phyloP scores from a whole-genome alignment of 306 rosid species.

The Datisca glomerata region DNA sequence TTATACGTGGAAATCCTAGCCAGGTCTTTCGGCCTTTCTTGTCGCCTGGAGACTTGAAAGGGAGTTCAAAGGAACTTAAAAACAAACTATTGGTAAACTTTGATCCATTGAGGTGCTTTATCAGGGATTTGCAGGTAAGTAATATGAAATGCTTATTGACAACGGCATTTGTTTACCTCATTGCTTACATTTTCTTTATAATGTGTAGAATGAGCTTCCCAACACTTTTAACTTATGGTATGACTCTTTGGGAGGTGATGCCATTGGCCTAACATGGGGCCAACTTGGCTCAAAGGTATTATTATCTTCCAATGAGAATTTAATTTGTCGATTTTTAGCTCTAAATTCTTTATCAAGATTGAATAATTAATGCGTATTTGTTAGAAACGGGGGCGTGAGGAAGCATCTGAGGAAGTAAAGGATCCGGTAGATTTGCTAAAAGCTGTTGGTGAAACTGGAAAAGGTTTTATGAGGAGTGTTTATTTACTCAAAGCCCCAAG shows the following conservation, averaged over 20 bases:
- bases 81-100: constrained; percentile 66
- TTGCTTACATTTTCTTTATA: constrained; percentile 9
- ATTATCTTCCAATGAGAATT: neutral
- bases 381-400: constrained; percentile 72
- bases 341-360: neutral
- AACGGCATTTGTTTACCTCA: neutral
- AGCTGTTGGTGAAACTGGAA: constrained; percentile 61
- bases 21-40: constrained; percentile 58
- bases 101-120: constrained; percentile 63
- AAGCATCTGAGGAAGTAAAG: constrained; percentile 24
- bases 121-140: constrained; percentile 75
- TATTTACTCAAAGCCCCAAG: constrained; percentile 59
- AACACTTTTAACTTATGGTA: constrained; percentile 66
- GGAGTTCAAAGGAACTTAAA: constrained; percentile 41
- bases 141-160: constrained; percentile 6
- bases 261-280: constrained; percentile 81
- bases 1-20: constrained; percentile 58
- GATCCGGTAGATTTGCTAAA: constrained; percentile 45
- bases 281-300: constrained; percentile 51
- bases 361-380: constrained; percentile 3
- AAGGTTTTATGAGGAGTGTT: constrained; percentile 65
- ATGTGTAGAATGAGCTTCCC: constrained; percentile 49
- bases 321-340: neutral
- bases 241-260: constrained; percentile 92
- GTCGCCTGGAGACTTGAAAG: constrained; percentile 52